Evolutionary conservation across 495 filamentous ascomycete species (phyloP).

Genomic region (Trichocladium antarcticum): DNA sequence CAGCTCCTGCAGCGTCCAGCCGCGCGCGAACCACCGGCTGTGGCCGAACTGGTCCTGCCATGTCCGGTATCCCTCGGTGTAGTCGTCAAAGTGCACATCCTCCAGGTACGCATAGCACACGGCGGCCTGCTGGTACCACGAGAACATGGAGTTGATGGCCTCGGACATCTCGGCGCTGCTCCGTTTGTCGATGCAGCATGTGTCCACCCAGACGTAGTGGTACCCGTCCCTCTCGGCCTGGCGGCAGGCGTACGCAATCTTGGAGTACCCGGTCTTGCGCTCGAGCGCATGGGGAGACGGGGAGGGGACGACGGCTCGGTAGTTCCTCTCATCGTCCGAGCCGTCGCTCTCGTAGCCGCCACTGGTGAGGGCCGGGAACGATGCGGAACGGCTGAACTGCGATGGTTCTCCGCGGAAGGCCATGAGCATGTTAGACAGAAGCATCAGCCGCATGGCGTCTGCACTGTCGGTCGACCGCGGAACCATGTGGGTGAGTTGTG

Average conservation of each 20-base stretch:
- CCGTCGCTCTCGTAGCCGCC: slow-evolving; percentile 4
- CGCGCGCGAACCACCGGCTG: slow-evolving; percentile 19
- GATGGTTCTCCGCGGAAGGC: slow-evolving; percentile 14
- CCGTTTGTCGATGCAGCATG: slow-evolving; percentile 20
- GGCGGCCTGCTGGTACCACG: slow-evolving; percentile 14
- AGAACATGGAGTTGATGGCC: slow-evolving; percentile 22
- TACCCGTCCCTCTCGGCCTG: slow-evolving; percentile 16
- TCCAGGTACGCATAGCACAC: slow-evolving; percentile 21
- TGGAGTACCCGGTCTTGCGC: slow-evolving; percentile 17
- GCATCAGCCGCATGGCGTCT: slow-evolving; percentile 19
- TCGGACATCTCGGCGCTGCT: slow-evolving; percentile 20
- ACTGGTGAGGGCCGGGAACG: slow-evolving; percentile 6
- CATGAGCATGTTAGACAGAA: slow-evolving; percentile 20
- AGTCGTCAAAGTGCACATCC: slow-evolving; percentile 15
- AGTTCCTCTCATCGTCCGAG: background rate
- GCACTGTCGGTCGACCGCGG: slow-evolving; percentile 1
- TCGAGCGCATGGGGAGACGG: slow-evolving; percentile 6
- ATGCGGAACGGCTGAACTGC: background rate
- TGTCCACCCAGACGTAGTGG: slow-evolving; percentile 20
- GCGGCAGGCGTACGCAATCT: slow-evolving; percentile 15
- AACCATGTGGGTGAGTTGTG: background rate
- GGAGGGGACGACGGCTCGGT: background rate
- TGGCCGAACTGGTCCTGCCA: slow-evolving; percentile 18
- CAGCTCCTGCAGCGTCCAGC: slow-evolving; percentile 23
- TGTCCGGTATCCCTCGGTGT: slow-evolving; percentile 15